These are phyloP conservation scores for Cutaneotrichosporon cyanovorans DNA, from an alignment of 1,284 basidiomycete species.

Conservation along the genomic window DNA sequence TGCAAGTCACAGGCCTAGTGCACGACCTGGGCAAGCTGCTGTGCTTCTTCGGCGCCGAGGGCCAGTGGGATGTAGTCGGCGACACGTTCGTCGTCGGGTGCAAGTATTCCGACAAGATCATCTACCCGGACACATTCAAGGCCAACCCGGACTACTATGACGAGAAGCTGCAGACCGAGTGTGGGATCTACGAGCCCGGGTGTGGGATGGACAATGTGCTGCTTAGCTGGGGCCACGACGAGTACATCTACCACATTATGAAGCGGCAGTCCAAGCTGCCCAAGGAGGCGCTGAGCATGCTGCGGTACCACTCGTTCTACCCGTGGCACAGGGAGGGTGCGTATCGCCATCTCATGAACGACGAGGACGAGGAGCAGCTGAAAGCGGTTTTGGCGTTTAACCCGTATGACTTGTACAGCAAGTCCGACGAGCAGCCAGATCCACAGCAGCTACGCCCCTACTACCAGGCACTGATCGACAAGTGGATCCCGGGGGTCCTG, in stretches of 20 bases:
- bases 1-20: constrained; percentile 73
- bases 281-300: constrained; percentile 76
- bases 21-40: constrained; percentile 77
- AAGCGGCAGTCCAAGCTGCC: constrained; percentile 52
- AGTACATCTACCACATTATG: constrained; percentile 42
- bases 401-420: constrained; percentile 73
- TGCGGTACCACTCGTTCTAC: constrained; percentile 90
- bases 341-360: constrained; percentile 67
- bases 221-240: constrained; percentile 82
- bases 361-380: constrained; percentile 44
- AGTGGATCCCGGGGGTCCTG: constrained; percentile 71
- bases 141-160: constrained; percentile 66
- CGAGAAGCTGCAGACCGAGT: constrained; percentile 62
- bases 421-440: constrained; percentile 61
- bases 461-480: constrained; percentile 54
- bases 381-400: constrained; percentile 42
- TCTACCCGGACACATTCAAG: constrained; percentile 70
- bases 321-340: constrained; percentile 83
- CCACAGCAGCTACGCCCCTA: constrained; percentile 61
- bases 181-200: constrained; percentile 68
- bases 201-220: constrained; percentile 85
- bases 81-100: constrained; percentile 81
- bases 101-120: constrained; percentile 62
- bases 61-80: constrained; percentile 84
- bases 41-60: constrained; percentile 60